Conservation (phyloP, 2,329 filamentous ascomycete genomes). For the Triangularia verruculosa region DNA sequence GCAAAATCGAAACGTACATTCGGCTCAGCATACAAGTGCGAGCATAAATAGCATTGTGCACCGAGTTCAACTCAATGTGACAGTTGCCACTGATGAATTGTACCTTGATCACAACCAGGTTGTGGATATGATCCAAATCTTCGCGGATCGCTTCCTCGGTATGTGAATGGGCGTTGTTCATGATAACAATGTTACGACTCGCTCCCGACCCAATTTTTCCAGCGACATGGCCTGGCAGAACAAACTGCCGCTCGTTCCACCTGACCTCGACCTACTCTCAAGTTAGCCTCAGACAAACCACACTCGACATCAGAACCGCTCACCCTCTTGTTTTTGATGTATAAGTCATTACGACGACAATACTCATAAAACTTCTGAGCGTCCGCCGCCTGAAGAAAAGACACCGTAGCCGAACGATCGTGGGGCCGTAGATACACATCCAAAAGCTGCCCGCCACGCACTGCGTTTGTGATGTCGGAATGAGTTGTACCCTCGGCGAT, state of each 20-base stretch:
- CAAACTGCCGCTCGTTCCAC: conserved; percentile 71
- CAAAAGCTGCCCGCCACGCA: conserved; percentile 69
- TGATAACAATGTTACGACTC: conserved; percentile 71
- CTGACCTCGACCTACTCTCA: conserved; percentile 57
- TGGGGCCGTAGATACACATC: conserved; percentile 62
- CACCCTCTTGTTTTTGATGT: conserved; percentile 66
- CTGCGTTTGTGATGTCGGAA: conserved; percentile 59
- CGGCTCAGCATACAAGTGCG: conserved; percentile 73
- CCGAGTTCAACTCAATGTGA: conserved; percentile 72
- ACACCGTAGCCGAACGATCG: conserved; percentile 62
- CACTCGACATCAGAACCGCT: conserved; percentile 29
- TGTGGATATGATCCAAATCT: conserved; percentile 80
- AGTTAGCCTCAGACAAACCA: conserved; percentile 6
- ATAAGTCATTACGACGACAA: conserved; percentile 62
- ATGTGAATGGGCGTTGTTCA: conserved; percentile 53
- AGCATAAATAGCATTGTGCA: conserved; percentile 72
- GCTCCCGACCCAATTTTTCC: conserved; percentile 64
- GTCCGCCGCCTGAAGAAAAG: conserved; percentile 63
- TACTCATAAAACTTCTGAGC: conserved; percentile 65
- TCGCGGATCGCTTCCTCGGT: conserved; percentile 64
- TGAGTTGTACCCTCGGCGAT: conserved; percentile 62
- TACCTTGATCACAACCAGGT: conserved; percentile 67
- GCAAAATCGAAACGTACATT: conserved; percentile 39
- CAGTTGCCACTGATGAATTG: conserved; percentile 57
- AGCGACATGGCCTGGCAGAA: conserved; percentile 59